Evolutionary conservation across 2,329 filamentous ascomycete species (phyloP), one percentile per base, ranked within the genome.

Genomic region (Scedosporium boydii): DNA sequence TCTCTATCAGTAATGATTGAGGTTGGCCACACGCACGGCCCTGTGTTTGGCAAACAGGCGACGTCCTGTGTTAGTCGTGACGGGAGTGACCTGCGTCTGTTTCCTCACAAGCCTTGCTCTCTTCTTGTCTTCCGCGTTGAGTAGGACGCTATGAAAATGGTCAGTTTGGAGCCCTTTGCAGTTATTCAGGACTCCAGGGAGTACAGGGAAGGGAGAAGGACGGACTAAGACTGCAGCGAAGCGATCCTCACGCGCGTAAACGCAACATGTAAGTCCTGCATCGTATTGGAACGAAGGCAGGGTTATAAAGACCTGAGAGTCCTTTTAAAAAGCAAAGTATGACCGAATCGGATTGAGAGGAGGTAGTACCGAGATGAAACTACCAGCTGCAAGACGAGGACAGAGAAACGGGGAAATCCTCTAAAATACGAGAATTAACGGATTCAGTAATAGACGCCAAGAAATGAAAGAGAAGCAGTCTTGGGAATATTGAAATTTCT

Each of bases 211-310:
- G 42, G 18, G 29, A 56, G 27, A 12, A 6, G n/a, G 12, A 75
- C 79, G 67, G 71, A 82, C 79, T 79, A 71, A 55, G 74, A 76
- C 69, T 79, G 77, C 42, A 81, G 69, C 29, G 80, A 73, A 29
- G 78, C 78, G 64, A 82, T 76, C 65, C 79, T 78, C 64, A 82
- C 72, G 60, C 78, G 76, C 62, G 76, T 73, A 42, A 82, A 68
- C 44, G 76, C 72, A 42, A 71, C 68, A 65, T 77, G 75, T 48
- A 81, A 69, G 57, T 79, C 75, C 51, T 77, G 72, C 46, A 74
- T 71, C 71, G 75, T 76, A 56, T 63, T 68, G 66, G 27, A 26
- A 6, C 10, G 21, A 23, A 26, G 6, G 42, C 14, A 46, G 42
- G 1, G 51, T 56, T 56, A 23, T 29, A 29, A 14, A 58, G 51